Evolutionary conservation across 2,329 filamentous ascomycete species (phyloP), one percentile per base, ranked within the genome.

Genomic region (Aspergillus fischeri): DNA sequence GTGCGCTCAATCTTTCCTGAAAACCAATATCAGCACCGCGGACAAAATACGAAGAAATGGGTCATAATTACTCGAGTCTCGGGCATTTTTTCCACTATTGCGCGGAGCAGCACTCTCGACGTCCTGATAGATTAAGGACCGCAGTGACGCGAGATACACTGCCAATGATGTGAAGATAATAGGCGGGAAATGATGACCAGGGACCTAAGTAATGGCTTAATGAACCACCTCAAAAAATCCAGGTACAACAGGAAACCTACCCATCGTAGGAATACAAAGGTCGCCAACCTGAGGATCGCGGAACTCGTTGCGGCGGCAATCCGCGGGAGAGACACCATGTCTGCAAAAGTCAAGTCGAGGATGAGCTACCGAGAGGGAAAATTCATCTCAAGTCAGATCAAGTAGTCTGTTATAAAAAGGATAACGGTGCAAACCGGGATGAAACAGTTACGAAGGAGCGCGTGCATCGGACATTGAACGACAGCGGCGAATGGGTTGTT

Each of bases 221-320:
- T 53, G 2, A 47, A 53, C 35, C n/a, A 14, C 20, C 35, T 35
- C n/a, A 24, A 10, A 9, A 24, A 29, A 25, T 14, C n/a, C 29
- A n/a, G 27, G 10, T 29, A 8, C 6, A 49, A 3, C 11, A 28
- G 27, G 41, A 14, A 45, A 52, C 63, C 35, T 68, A 78, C 77
- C 77, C 77, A 79, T 73, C 77, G 70, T 21, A 79, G 67, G 60
- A 79, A 78, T 35, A 73, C 55, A 59, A 75, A 78, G 51, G 71
- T 63, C 2, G 65, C 58, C 17, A 77, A 42, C 47, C 77, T 69
- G 51, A 76, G 62, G 35, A 71, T 55, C 11, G 67, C 59, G 9
- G 77, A 78, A 65, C 70, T 77, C 29, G 66, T 64, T n/a, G 66
- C 68, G 20, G 70, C 69, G 28, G 67, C 63, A 49, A 68, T 59